Conservation (phyloP, 208 protist genomes). For the Kentomonas sorsogonicus region DNA sequence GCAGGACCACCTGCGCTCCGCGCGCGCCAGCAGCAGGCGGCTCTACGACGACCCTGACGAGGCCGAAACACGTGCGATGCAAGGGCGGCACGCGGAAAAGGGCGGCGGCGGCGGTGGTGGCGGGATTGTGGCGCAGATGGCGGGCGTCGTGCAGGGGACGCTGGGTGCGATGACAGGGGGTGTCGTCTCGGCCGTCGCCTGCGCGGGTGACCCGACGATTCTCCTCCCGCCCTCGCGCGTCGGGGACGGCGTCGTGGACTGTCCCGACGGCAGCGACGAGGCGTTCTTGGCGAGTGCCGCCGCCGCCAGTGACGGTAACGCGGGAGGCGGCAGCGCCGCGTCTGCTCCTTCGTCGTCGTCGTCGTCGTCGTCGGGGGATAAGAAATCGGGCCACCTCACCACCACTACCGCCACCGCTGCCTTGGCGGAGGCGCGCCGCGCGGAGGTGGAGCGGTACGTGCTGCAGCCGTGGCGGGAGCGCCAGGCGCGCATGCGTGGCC, state of each 20-base stretch:
- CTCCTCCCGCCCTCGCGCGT: conserved; percentile 62
- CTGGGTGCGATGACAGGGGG: too few species aligned
- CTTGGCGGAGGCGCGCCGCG: not conserved
- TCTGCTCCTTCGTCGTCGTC: too few species aligned
- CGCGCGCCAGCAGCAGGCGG: conserved; percentile 12
- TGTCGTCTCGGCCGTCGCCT: too few species aligned
- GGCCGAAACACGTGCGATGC: too few species aligned
- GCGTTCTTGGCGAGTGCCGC: conserved; percentile 6
- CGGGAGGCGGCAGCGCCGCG: too few species aligned
- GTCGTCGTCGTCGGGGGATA: too few species aligned
- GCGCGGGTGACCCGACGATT: conserved; percentile 18
- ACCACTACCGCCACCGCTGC: not conserved
- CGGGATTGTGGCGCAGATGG: conserved; percentile 55
- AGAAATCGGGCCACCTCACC: too few species aligned
- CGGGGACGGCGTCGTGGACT: conserved; percentile 70
- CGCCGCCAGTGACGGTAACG: too few species aligned
- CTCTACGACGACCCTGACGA: not conserved
- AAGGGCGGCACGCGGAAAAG: too few species aligned
- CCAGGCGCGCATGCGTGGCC: conserved; percentile 1
- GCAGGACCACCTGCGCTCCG: conserved; percentile 33
- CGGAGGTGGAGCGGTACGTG: conserved; percentile 4
- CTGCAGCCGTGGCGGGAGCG: conserved; percentile 9
- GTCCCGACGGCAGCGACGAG: conserved; percentile 67
- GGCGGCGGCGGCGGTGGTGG: too few species aligned
- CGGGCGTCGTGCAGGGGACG: not conserved